Conservation (phyloP, 2,329 filamentous ascomycete species). For the Endoconidiophora polonica region DNA sequence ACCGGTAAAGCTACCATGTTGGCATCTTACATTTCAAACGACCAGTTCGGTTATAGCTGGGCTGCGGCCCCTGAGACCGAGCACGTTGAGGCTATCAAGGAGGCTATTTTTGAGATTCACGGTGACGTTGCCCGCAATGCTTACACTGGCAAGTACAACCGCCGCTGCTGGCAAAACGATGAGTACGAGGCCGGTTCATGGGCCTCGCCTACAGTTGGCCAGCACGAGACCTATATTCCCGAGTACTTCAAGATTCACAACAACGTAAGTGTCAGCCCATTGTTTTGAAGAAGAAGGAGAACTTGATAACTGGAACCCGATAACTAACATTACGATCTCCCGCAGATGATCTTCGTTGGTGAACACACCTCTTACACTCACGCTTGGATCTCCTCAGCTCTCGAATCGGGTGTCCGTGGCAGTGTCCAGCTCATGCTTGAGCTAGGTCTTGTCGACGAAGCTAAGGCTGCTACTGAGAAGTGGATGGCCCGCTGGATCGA, state of each 20-base stretch:
- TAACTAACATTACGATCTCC: not conserved
- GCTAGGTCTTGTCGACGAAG: constrained; percentile 52
- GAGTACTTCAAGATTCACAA: constrained; percentile 48
- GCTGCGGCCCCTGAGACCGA: constrained; percentile 36
- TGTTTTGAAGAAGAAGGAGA: not conserved
- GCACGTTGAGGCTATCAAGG: constrained; percentile 45
- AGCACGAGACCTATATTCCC: constrained; percentile 53
- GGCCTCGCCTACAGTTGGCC: constrained; percentile 41
- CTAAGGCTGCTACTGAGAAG: constrained; percentile 43
- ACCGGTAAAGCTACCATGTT: constrained; percentile 45
- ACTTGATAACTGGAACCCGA: not conserved
- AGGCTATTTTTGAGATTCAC: constrained; percentile 50
- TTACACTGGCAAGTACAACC: constrained; percentile 47
- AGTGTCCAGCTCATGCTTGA: constrained; percentile 45
- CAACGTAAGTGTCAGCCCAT: constrained; percentile 11
- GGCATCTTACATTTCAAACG: constrained; percentile 37
- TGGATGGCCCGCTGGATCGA: constrained; percentile 56
- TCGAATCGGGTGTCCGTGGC: constrained; percentile 51
- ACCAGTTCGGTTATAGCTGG: constrained; percentile 22
- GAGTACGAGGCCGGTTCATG: constrained; percentile 45
- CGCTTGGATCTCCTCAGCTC: constrained; percentile 50
- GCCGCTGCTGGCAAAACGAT: constrained; percentile 49
- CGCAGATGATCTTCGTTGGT: constrained; percentile 46
- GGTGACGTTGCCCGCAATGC: constrained; percentile 27
- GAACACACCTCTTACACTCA: constrained; percentile 59